phyloP scores from a whole-genome alignment of 495 filamentous ascomycete species.

The Pyrenopolyporus hunteri region DNA sequence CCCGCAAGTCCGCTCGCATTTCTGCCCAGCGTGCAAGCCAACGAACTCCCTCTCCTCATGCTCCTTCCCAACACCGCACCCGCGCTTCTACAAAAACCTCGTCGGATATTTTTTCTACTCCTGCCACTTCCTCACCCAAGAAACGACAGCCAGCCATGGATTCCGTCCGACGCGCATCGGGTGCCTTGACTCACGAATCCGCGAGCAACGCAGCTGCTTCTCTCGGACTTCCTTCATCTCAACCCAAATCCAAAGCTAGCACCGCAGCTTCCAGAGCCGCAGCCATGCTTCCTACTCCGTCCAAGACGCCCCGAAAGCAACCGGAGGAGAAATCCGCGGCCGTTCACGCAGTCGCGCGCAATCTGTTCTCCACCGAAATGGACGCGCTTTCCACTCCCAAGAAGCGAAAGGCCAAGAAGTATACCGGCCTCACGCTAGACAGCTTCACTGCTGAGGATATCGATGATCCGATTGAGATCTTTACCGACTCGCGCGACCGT shows the following conservation, averaged over 20 bases:
- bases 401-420: slow-evolving; percentile 62
- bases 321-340: slow-evolving; percentile 57
- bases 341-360: slow-evolving; percentile 70
- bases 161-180: slow-evolving; percentile 48
- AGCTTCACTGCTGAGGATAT: slow-evolving; percentile 66
- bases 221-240: slow-evolving; percentile 42
- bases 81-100: slow-evolving; percentile 41
- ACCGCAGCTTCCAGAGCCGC: slow-evolving; percentile 23
- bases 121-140: slow-evolving; percentile 60
- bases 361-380: slow-evolving; percentile 69
- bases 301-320: slow-evolving; percentile 84
- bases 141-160: slow-evolving; percentile 48
- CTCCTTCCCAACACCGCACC: slow-evolving; percentile 44
- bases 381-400: slow-evolving; percentile 66
- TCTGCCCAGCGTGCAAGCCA: slow-evolving; percentile 47
- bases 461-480: slow-evolving; percentile 74
- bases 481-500: slow-evolving; percentile 86
- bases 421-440: slow-evolving; percentile 70
- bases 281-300: slow-evolving; percentile 82
- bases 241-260: slow-evolving; percentile 33
- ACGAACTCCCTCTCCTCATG: slow-evolving; percentile 54
- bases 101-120: slow-evolving; percentile 47
- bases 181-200: slow-evolving; percentile 43
- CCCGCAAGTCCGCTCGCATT: slow-evolving; percentile 63
- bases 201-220: slow-evolving; percentile 45